A percentile compares a stretch with the other conserved stretches of the same genome.
Evolutionary conservation across 129 eudicot genomes (phyloP).

Genomic region (Flaveria ramosissima): DNA sequence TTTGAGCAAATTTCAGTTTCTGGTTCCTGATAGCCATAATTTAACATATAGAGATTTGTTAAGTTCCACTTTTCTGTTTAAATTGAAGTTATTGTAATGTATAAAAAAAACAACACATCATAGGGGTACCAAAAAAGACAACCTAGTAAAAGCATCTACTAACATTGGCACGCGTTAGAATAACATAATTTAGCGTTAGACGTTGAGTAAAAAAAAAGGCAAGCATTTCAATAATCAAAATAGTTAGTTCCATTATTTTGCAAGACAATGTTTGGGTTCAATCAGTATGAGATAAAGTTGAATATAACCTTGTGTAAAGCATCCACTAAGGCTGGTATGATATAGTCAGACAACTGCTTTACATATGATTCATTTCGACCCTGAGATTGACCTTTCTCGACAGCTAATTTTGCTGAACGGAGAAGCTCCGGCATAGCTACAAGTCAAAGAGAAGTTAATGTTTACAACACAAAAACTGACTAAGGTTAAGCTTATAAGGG

Average conservation of each 20-base stretch:
- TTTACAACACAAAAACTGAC: slow-evolving; percentile 1
- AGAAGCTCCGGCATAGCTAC: slow-evolving; percentile 96
- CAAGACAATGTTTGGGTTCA: background rate
- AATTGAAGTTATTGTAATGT: slow-evolving; percentile 2
- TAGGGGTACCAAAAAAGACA: background rate
- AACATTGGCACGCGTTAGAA: background rate
- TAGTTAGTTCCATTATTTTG: background rate
- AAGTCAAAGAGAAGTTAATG: slow-evolving; percentile 20
- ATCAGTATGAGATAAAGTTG: slow-evolving; percentile 4
- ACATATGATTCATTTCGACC: slow-evolving; percentile 84
- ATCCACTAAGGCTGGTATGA: slow-evolving; percentile 86
- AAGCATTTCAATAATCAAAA: too few relatives aligned
- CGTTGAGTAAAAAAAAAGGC: too few relatives aligned
- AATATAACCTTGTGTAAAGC: slow-evolving; percentile 82
- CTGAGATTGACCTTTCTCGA: slow-evolving; percentile 94
- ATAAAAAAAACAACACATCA: background rate
- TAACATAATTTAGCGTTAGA: background rate
- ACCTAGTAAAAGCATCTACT: background rate
- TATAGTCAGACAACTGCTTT: slow-evolving; percentile 87
- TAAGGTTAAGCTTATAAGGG: background rate
- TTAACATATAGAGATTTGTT: slow-evolving; percentile 25
- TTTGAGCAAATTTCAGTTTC: slow-evolving; percentile 87
- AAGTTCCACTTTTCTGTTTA: background rate
- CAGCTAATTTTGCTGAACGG: slow-evolving; percentile 94
- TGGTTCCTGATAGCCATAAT: slow-evolving; percentile 73